phyloP scores from a whole-genome alignment of 352 stramenopile genomes.

The Blastocystis sp. region DNA sequence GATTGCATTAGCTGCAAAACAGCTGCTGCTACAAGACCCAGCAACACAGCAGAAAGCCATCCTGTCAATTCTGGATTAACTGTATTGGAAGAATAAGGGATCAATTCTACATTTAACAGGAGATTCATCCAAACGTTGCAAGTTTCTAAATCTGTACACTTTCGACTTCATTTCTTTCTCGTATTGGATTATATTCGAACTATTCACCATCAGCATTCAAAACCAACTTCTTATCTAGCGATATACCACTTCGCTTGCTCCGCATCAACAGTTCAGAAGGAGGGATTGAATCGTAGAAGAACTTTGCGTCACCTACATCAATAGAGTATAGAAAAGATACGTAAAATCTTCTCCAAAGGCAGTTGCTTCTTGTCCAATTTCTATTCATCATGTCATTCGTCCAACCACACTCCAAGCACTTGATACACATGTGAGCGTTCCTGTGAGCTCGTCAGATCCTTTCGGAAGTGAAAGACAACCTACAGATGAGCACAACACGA shows the following conservation, averaged over 20 bases:
- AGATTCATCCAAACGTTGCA: too few relatives aligned
- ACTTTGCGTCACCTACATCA: constrained; percentile 10
- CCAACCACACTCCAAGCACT: not conserved
- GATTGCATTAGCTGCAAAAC: not conserved
- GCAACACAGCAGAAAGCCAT: not conserved
- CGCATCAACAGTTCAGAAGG: not conserved
- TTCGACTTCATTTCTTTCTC: not conserved
- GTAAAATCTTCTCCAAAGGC: constrained; percentile 21
- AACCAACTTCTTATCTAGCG: not conserved
- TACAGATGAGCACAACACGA: not conserved
- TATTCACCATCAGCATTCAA: not conserved
- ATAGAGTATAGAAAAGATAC: not conserved
- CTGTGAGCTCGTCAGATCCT: not conserved
- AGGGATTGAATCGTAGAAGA: not conserved
- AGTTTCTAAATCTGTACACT: too few relatives aligned
- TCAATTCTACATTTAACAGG: not conserved
- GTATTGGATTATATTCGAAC: not conserved
- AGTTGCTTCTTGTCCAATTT: not conserved
- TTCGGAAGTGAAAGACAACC: constrained; percentile 12
- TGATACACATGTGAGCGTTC: constrained; percentile 19
- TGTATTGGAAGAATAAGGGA: not conserved
- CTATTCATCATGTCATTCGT: not conserved
- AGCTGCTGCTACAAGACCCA: not conserved
- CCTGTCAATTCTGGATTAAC: not conserved
- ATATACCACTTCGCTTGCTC: not conserved